These are phyloP conservation scores for Fusarium virguliforme DNA, from an alignment of 2,329 filamentous ascomycete genomes.

Conservation along the genomic window DNA sequence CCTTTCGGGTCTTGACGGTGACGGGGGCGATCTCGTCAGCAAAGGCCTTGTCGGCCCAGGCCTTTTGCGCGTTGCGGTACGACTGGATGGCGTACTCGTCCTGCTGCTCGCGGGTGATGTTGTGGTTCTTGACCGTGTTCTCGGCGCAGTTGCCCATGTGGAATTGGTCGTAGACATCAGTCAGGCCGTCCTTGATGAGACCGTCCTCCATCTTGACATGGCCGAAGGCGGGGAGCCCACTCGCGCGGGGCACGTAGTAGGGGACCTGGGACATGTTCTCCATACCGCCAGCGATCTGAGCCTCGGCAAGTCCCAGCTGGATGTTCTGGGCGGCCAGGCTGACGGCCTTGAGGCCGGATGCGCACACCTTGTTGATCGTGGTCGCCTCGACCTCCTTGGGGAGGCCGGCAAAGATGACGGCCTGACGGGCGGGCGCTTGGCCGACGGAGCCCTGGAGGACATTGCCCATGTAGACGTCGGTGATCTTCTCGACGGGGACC, in stretches of 20 bases:
- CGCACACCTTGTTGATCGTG: slow-evolving; percentile 98
- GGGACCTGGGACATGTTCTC: slow-evolving; percentile 97
- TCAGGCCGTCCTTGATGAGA: slow-evolving; percentile 93
- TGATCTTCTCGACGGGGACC: slow-evolving; percentile 84
- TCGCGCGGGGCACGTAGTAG: slow-evolving; percentile 89
- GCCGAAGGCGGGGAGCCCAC: slow-evolving; percentile 86
- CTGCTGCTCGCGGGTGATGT: slow-evolving; percentile 86
- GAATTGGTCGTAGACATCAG: slow-evolving; percentile 96
- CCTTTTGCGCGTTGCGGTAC: slow-evolving; percentile 90
- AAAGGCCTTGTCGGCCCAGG: slow-evolving; percentile 88
- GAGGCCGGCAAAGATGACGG: slow-evolving; percentile 88
- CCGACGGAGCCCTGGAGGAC: slow-evolving; percentile 88
- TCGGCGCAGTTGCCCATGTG: slow-evolving; percentile 99
- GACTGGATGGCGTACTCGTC: slow-evolving; percentile 92
- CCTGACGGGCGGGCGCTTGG: slow-evolving; percentile 93
- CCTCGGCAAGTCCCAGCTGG: slow-evolving; percentile 89
- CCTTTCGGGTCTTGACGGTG: slow-evolving; percentile 87
- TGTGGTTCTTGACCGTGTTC: slow-evolving; percentile 90
- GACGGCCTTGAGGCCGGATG: slow-evolving; percentile 94
- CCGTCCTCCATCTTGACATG: slow-evolving; percentile 92
- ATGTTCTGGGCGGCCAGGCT: slow-evolving; percentile 94
- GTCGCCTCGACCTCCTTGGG: slow-evolving; percentile 86
- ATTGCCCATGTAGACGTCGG: slow-evolving; percentile 98
- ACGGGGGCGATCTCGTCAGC: slow-evolving; percentile 92
- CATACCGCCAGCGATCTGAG: slow-evolving; percentile 95